Evolutionary conservation across 1,139 yeast genomes (phyloP), one percentile per base, ranked within the genome.

Genomic region (Waltiozyma solani): DNA sequence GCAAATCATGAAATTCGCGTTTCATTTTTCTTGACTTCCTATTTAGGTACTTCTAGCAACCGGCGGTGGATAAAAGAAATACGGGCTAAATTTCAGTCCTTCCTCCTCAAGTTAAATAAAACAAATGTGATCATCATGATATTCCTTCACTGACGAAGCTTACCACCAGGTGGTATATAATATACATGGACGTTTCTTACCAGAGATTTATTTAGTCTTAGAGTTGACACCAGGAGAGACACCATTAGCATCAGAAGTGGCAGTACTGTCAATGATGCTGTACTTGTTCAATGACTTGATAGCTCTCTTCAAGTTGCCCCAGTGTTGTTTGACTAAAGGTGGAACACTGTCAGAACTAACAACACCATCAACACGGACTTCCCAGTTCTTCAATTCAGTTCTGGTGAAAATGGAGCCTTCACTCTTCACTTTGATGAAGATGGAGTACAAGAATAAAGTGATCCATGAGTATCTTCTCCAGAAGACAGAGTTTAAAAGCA

Each of bases 351-450:
- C 71, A 41, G 73, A 69, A 48, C 70, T 64, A 38, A 82, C 69
- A 20, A 75, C 46, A 15, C 79, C 77, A 58, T 87, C 96, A 42
- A 80, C 55, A 48, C 79, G 70, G 37, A 82, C 78, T 59, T 84
- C 95, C 63, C 83, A 66, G 36, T 70, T 65, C 61, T 81, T 78
- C 55, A 87, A 69, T 36, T 76, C 79, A 48, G 75, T 69, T 62
- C 86, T 78, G 44, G 87, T 81, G 63, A 78, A 79, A 34, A 76
- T 67, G 9, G 93, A 81, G 51, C 76, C 79, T 57, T 85, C 94
- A 57, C 69, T 84, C 60, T 95, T 75, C 44, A 82, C 63, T 62
- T 84, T 84, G 59, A 86, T 69, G 62, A 89, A 89, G 18, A 76
- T 45, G 24, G 74, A 56, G 60, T 81, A 86, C 33, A 73, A 60